Conservation (phyloP, 495 filamentous ascomycete genomes). For the Aspergillus biplanus region DNA sequence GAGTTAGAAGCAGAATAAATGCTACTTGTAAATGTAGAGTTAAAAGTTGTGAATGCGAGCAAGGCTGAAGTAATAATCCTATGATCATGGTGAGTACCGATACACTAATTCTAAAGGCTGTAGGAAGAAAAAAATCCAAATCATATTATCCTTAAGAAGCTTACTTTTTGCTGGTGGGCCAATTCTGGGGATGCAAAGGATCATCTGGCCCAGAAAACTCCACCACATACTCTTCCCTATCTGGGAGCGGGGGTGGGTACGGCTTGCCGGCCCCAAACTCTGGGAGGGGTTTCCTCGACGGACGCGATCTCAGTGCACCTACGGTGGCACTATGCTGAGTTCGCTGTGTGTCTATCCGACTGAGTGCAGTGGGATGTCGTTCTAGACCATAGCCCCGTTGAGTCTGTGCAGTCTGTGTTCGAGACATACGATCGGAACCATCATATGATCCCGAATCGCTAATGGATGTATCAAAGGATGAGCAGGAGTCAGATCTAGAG, state of each 20-base stretch:
- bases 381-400: slow-evolving; percentile 63
- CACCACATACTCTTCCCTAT: slow-evolving; percentile 82
- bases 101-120: not conserved
- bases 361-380: slow-evolving; percentile 72
- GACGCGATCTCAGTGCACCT: slow-evolving; percentile 57
- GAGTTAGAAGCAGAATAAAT: slow-evolving; percentile 59
- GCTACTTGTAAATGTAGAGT: slow-evolving; percentile 67
- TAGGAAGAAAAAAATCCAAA: not conserved
- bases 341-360: slow-evolving; percentile 72
- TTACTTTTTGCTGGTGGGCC: slow-evolving; percentile 76
- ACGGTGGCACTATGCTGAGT: slow-evolving; percentile 80
- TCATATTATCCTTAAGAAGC: slow-evolving; percentile 15
- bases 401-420: slow-evolving; percentile 57
- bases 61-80: slow-evolving; percentile 69
- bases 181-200: slow-evolving; percentile 82
- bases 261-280: slow-evolving; percentile 74
- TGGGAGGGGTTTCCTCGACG: slow-evolving; percentile 59
- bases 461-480: slow-evolving; percentile 29
- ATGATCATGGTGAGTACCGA: not conserved
- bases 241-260: slow-evolving; percentile 73
- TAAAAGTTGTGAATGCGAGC: slow-evolving; percentile 77
- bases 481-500: slow-evolving; percentile 17
- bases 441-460: slow-evolving; percentile 19
- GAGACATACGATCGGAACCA: slow-evolving; percentile 47
- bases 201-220: slow-evolving; percentile 83